Evolutionary conservation across 306 rosid species (phyloP).

Genomic region (Hippophae rhamnoides): DNA sequence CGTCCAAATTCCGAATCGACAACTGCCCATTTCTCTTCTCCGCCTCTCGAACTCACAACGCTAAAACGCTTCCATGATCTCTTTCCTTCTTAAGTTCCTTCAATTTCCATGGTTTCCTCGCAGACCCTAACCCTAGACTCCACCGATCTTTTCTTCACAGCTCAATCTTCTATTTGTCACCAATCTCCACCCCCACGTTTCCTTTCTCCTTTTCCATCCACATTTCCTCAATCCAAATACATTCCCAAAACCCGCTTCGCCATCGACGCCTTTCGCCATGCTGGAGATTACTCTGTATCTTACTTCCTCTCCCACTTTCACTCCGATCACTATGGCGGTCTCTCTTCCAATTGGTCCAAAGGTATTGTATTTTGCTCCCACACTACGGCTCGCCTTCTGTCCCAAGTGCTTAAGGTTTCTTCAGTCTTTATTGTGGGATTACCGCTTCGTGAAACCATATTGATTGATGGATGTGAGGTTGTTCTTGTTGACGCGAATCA

Average conservation of each 20-base stretch:
- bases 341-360: constrained; percentile 53
- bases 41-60: too few relatives aligned
- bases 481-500: constrained; percentile 72
- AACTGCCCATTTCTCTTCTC: too few relatives aligned
- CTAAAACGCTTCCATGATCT: not conserved
- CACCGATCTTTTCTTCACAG: constrained; percentile 34
- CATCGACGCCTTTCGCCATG: constrained; percentile 67
- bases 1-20: too few relatives aligned
- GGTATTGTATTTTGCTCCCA: constrained; percentile 71
- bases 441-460: constrained; percentile 30
- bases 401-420: constrained; percentile 39
- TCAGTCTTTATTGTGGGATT: constrained; percentile 35
- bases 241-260: constrained; percentile 75
- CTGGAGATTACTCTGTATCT: constrained; percentile 46
- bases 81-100: not conserved
- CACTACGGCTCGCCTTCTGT: constrained; percentile 48
- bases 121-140: constrained; percentile 43
- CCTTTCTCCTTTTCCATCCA: constrained; percentile 32
- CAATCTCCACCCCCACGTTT: constrained; percentile 25
- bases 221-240: constrained; percentile 57
- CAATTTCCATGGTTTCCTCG: constrained; percentile 29
- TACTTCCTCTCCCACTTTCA: constrained; percentile 95
- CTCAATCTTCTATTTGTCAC: constrained; percentile 27
- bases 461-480: constrained; percentile 47
- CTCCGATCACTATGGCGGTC: constrained; percentile 83